These are phyloP conservation scores for Vachellia collinsii DNA, from an alignment of 306 rosid genomes.

Conservation along the genomic window DNA sequence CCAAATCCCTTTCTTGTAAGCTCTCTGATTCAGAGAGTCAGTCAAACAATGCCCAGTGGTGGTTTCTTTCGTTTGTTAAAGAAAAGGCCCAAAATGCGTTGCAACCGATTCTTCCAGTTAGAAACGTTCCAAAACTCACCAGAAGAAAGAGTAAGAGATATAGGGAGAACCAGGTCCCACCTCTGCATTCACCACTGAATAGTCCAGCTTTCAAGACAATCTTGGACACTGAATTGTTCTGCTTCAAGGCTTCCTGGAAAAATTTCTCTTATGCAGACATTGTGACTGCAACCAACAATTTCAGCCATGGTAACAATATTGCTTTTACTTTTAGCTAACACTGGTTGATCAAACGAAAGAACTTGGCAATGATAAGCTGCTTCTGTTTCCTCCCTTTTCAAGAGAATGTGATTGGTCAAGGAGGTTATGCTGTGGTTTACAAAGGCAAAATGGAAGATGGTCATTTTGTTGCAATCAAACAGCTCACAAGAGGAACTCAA, in stretches of 20 bases:
- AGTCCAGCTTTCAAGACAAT: slow-evolving; percentile 38
- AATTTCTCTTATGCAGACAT: slow-evolving; percentile 71
- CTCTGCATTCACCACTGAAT: slow-evolving; percentile 35
- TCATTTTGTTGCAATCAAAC: slow-evolving; percentile 72
- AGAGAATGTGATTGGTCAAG: slow-evolving; percentile 89
- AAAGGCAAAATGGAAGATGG: slow-evolving; percentile 79
- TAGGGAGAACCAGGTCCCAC: slow-evolving; percentile 71
- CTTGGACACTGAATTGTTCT: slow-evolving; percentile 56
- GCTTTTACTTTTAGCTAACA: too few species aligned
- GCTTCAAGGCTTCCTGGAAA: slow-evolving; percentile 87
- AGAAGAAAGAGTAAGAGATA: slow-evolving; percentile 77
- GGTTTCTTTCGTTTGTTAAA: slow-evolving; percentile 70
- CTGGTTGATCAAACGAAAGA: not conserved
- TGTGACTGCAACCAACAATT: slow-evolving; percentile 65
- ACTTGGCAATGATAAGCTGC: slow-evolving; percentile 17
- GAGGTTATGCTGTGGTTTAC: slow-evolving; percentile 96
- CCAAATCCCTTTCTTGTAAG: slow-evolving; percentile 55
- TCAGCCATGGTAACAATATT: slow-evolving; percentile 60
- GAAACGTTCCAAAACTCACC: slow-evolving; percentile 63
- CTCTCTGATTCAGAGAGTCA: slow-evolving; percentile 60
- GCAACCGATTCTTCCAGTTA: slow-evolving; percentile 51
- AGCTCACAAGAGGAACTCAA: slow-evolving; percentile 76
- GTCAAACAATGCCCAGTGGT: slow-evolving; percentile 49
- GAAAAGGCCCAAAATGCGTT: slow-evolving; percentile 67
- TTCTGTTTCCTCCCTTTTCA: slow-evolving; percentile 26